A percentile compares a stretch with the other conserved stretches of the same genome.
These are phyloP conservation scores for Erucastrum elatum DNA, from an alignment of 345 rosid species.

Conservation along the genomic window DNA sequence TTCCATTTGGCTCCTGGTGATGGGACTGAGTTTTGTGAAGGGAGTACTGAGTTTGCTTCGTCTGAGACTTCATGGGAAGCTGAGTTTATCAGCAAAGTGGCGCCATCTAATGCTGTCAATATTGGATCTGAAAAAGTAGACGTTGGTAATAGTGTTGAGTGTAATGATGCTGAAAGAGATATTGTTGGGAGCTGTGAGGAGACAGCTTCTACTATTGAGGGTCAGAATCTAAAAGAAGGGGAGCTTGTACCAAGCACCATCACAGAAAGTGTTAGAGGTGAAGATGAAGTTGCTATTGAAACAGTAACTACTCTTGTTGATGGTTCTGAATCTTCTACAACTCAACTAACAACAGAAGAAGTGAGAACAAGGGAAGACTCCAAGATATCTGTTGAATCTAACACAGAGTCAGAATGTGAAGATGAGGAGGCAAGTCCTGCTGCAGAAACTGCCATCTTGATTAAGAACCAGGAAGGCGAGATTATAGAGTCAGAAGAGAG, in stretches of 20 bases:
- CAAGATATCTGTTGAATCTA: conserved; percentile 36
- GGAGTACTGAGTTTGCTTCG: conserved; percentile 54
- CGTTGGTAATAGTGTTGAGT: conserved; percentile 15
- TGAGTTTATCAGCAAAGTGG: conserved; percentile 49
- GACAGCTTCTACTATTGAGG: conserved; percentile 35
- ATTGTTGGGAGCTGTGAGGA: conserved; percentile 54
- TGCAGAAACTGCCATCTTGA: conserved; percentile 40
- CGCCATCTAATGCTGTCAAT: conserved; percentile 22
- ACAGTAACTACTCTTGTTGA: conserved; percentile 18
- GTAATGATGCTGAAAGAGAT: conserved; percentile 41
- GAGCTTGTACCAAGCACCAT: conserved; percentile 32
- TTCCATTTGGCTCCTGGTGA: conserved; percentile 85
- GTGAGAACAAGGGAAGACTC: conserved; percentile 23
- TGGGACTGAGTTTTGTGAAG: conserved; percentile 64
- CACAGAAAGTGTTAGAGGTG: conserved; percentile 40
- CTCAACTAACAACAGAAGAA: conserved; percentile 22
- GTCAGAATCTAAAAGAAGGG: conserved; percentile 20
- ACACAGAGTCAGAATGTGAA: conserved; percentile 28
- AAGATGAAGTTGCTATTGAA: conserved; percentile 36
- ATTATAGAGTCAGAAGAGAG: conserved; percentile 39
- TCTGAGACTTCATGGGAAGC: conserved; percentile 56
- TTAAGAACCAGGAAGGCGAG: conserved; percentile 37
- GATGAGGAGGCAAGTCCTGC: conserved; percentile 43
- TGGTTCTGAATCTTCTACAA: conserved; percentile 22
- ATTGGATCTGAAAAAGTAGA: conserved; percentile 18